Base-by-base conservation (phyloP, 1,284 basidiomycete genomes). In the Moesziomyces globuligerus region DNA sequence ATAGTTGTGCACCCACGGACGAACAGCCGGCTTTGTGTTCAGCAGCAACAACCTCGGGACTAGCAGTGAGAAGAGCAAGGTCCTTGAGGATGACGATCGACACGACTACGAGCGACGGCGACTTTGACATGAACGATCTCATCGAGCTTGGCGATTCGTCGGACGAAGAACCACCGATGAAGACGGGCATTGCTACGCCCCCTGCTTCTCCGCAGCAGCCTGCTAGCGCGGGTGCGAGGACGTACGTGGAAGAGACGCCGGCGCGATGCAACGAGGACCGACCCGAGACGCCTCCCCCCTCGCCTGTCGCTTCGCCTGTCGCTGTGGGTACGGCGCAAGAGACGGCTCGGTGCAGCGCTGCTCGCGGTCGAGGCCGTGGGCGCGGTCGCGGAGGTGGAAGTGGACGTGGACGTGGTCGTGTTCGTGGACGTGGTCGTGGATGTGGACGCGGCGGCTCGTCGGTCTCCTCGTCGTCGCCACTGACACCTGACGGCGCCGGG, bases 161-260 rank as follows among this genome's bases (percentile, higher is more conserved):
- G 26, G 53, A 64, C 23, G 60, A 56, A 17, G 60, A 64, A 7
- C 48, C n/a, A 15, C 21, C 8, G 45, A 47, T n/a, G 24, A 2
- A 17, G 25, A 8, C 32, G 3, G 15, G 32, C 13, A 13, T 7
- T 13, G 13, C 32, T 17, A 17, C 32, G 32, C 15, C 32, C 7
- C 32, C 32, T 17, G 10, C 32, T n/a, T n/a, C n/a, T n/a, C n/a
- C n/a, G n/a, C n/a, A n/a, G n/a, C n/a, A n/a, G n/a, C n/a, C n/a
- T n/a, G n/a, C n/a, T n/a, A n/a, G n/a, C n/a, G n/a, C n/a, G n/a
- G n/a, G n/a, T n/a, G n/a, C n/a, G 8, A 26, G n/a, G 37, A 32
- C 13, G 13, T 8, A 9, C 21, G 18, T 13, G 24, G 41, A 4
- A 17, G 25, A 1, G 26, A n/a, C n/a, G 32, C 41, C 4, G 39